Conservation (phyloP, 1,139 yeast genomes). For the Scheffersomyces illinoinensis region DNA sequence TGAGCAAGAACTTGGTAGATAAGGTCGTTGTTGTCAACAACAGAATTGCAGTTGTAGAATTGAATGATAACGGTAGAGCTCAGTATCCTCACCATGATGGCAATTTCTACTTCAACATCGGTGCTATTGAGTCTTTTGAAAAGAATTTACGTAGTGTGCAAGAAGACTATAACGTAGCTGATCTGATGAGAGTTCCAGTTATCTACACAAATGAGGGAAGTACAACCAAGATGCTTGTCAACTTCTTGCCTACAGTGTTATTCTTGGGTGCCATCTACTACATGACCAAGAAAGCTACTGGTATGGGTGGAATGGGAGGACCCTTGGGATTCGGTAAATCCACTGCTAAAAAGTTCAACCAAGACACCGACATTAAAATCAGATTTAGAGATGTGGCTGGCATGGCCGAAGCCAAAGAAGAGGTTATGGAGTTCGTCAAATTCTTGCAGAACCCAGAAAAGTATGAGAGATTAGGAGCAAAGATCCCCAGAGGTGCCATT, state of each 20-base stretch:
- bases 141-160: slow-evolving; percentile 77
- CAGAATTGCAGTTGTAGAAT: slow-evolving; percentile 38
- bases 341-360: slow-evolving; percentile 87
- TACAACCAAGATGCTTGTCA: slow-evolving; percentile 59
- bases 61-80: slow-evolving; percentile 38
- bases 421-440: slow-evolving; percentile 95
- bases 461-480: slow-evolving; percentile 90
- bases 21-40: slow-evolving; percentile 41
- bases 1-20: slow-evolving; percentile 39
- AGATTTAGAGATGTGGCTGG: slow-evolving; percentile 96
- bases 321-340: slow-evolving; percentile 81
- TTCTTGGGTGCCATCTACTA: slow-evolving; percentile 84
- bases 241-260: slow-evolving; percentile 80
- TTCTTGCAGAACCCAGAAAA: slow-evolving; percentile 86
- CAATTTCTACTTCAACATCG: slow-evolving; percentile 66
- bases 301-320: slow-evolving; percentile 62
- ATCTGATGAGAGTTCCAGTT: slow-evolving; percentile 77
- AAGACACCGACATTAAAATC: slow-evolving; percentile 86
- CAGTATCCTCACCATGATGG: slow-evolving; percentile 23
- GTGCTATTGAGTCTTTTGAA: slow-evolving; percentile 91
- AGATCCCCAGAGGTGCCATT: slow-evolving; percentile 97
- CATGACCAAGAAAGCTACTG: slow-evolving; percentile 59
- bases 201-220: slow-evolving; percentile 72
- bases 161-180: slow-evolving; percentile 62
- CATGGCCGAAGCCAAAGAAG: slow-evolving; percentile 95